phyloP scores from a whole-genome alignment of 176 grass and related monocot genomes.

The Carex parvula region DNA sequence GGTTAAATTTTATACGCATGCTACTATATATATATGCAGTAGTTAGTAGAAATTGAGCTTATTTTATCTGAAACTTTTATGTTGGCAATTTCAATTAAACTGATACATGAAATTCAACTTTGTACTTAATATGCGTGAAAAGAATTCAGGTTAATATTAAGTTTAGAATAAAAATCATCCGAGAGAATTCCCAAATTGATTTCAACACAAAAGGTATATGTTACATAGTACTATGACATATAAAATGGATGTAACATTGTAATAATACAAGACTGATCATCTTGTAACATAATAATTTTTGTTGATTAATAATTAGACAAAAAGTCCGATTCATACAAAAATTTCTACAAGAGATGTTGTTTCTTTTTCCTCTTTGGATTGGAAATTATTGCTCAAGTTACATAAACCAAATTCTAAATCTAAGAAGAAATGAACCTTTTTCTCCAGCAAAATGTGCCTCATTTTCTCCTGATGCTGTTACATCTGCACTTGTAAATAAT shows the following conservation, averaged over 20 bases:
- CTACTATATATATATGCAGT: not conserved
- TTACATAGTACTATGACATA: not conserved
- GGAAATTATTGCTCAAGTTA: not conserved
- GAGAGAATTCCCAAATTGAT: not conserved
- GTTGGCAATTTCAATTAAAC: not conserved
- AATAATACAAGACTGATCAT: not conserved
- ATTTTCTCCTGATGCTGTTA: not conserved
- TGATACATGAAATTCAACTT: not conserved
- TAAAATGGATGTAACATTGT: not conserved
- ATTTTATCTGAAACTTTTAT: not conserved
- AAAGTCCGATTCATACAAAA: not conserved
- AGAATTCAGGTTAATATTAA: not conserved
- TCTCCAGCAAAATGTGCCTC: not conserved
- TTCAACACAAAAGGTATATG: not conserved
- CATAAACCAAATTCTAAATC: not conserved
- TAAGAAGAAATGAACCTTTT: not conserved
- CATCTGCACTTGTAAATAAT: not conserved
- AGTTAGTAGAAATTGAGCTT: not conserved
- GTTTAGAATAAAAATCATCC: not conserved
- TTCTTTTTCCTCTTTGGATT: not conserved
- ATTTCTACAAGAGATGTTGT: not conserved
- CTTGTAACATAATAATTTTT: not conserved
- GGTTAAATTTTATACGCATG: not conserved
- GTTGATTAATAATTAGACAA: not conserved
- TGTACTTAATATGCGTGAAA: not conserved